Conservation (phyloP, 1,139 yeast species). For the Lodderomyces pseudojiufengensis region DNA sequence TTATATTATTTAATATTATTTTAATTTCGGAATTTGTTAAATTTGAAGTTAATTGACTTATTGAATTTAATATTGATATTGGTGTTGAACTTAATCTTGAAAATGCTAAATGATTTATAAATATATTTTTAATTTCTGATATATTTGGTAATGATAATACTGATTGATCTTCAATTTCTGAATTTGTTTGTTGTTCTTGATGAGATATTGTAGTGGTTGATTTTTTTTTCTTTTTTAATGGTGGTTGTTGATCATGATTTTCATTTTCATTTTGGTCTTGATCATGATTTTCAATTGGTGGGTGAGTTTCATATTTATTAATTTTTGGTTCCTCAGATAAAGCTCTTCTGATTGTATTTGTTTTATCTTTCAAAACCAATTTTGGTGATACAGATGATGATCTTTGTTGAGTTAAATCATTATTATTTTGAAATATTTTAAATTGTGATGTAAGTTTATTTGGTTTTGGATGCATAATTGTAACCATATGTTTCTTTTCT, state of each 20-base stretch:
- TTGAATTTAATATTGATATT: constrained; percentile 58
- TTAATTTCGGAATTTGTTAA: constrained; percentile 48
- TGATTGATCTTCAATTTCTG: constrained; percentile 15
- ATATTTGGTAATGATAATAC: constrained; percentile 35
- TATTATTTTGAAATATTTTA: constrained; percentile 11
- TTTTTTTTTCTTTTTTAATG: constrained; percentile 6
- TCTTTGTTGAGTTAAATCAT: constrained; percentile 5
- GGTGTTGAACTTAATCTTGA: constrained; percentile 88
- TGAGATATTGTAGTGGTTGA: too few relatives aligned
- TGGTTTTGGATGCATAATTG: constrained; percentile 1
- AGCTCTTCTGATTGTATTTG: constrained; percentile 25
- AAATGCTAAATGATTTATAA: constrained; percentile 84
- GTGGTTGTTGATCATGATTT: constrained; percentile 9
- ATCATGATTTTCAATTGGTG: constrained; percentile 8
- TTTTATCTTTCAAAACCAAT: constrained; percentile 20
- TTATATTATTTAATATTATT: constrained; percentile 44
- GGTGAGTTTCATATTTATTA: not conserved
- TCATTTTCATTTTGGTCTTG: constrained; percentile 10
- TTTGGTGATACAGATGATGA: constrained; percentile 10
- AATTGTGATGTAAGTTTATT: constrained; percentile 3
- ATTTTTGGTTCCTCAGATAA: constrained; percentile 27
- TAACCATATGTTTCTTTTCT: not conserved
- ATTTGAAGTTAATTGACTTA: constrained; percentile 47
- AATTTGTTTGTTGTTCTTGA: constrained; percentile 8
- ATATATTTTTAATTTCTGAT: constrained; percentile 56